Evolutionary conservation across 129 eudicot genomes (phyloP).

Genomic region (Cynara cardunculus): DNA sequence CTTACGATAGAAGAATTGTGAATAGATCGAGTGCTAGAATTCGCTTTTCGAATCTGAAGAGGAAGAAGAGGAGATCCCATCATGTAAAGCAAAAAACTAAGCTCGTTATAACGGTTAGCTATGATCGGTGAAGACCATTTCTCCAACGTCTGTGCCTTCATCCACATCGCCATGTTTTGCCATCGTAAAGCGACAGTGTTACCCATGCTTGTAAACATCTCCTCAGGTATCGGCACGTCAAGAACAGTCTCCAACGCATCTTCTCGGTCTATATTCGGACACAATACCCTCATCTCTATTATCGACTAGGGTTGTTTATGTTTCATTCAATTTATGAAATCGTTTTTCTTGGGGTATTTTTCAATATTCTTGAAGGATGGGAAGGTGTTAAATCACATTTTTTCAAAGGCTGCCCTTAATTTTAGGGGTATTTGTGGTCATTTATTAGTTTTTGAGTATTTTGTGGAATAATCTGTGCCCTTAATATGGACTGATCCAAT

Average conservation of each 20-base stretch:
- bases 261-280: conserved; percentile 79
- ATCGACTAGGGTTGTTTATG: background rate
- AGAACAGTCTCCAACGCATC: conserved; percentile 74
- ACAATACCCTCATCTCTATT: conserved; percentile 61
- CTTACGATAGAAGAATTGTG: conserved; percentile 77
- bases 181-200: conserved; percentile 60
- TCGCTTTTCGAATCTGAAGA: conserved; percentile 62
- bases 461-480: conserved; percentile 11
- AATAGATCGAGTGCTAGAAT: conserved; percentile 46
- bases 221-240: conserved; percentile 88
- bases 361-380: conserved; percentile 10
- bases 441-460: conserved; percentile 13
- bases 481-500: conserved; percentile 3
- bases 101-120: conserved; percentile 72
- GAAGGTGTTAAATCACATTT: conserved; percentile 15
- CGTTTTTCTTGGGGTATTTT: background rate
- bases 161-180: conserved; percentile 94
- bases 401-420: conserved; percentile 35
- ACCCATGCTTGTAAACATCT: conserved; percentile 73
- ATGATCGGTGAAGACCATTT: conserved; percentile 74
- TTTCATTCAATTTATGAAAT: background rate
- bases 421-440: conserved; percentile 51
- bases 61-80: conserved; percentile 91
- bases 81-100: conserved; percentile 65
- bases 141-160: conserved; percentile 80